phyloP scores from a whole-genome alignment of 2,329 filamentous ascomycete genomes.

The Aspergillus aculeatinus region DNA sequence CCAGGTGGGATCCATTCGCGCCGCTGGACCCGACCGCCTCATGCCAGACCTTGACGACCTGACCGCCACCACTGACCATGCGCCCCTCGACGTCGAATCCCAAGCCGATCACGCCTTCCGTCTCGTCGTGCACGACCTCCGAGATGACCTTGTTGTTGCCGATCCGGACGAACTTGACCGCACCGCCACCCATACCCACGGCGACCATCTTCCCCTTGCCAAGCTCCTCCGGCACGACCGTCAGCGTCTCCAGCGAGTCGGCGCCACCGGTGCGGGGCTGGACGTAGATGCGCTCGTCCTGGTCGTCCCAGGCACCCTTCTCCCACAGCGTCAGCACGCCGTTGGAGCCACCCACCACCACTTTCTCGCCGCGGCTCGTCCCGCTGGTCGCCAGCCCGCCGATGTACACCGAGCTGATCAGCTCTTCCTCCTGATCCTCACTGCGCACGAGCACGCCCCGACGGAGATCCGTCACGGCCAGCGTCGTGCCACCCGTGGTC shows the following conservation, averaged over 20 bases:
- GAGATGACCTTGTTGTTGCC: constrained; percentile 69
- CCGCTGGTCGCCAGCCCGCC: constrained; percentile 68
- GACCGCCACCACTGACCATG: constrained; percentile 86
- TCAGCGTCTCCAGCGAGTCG: constrained; percentile 79
- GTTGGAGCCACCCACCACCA: constrained; percentile 73
- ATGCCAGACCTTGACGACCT: constrained; percentile 85
- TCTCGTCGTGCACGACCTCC: constrained; percentile 73
- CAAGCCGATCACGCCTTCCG: constrained; percentile 79
- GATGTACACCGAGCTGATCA: constrained; percentile 78
- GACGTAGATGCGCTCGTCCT: constrained; percentile 83
- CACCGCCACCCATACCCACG: constrained; percentile 79
- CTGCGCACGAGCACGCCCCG: constrained; percentile 82
- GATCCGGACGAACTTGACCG: constrained; percentile 73
- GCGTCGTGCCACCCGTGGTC: constrained; percentile 84
- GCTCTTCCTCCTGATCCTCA: constrained; percentile 91
- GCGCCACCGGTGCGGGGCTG: constrained; percentile 62
- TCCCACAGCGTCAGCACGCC: constrained; percentile 94
- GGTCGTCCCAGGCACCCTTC: constrained; percentile 90
- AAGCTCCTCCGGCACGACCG: constrained; percentile 68
- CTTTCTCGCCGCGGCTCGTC: constrained; percentile 69
- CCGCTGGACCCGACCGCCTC: constrained; percentile 61
- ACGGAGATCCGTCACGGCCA: constrained; percentile 85
- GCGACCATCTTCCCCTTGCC: constrained; percentile 66
- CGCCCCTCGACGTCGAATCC: constrained; percentile 82
- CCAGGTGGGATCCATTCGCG: constrained; percentile 42